Evolutionary conservation across 768 basidiomycete genomes (phyloP), one percentile per base, ranked within the genome.

Genomic region (Zangia roseola): DNA sequence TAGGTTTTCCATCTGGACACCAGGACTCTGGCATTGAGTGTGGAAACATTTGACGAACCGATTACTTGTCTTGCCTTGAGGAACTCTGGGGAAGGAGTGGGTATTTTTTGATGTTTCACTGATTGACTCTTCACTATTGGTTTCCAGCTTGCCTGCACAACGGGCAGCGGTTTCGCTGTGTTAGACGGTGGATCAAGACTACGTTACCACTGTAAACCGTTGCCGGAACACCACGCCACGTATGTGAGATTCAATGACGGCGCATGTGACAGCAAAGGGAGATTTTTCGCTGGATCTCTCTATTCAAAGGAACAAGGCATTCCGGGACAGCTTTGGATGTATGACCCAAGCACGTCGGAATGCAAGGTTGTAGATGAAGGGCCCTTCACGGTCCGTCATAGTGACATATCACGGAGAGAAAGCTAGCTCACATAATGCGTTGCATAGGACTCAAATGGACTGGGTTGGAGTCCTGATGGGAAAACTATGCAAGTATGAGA

Each of bases 201-300:
- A 21, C 67, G 64, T 30, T 80, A 84, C 63, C 62, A 88, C 51
- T 70, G 67, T 47, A 64, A 74, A 63, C 83, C 85, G 12, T 58
- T 86, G 7, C 67, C 74, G n/a, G 54, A 62, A 10, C 60, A 70
- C 20, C 69, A 78, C 31, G 56, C 58, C 10, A 63, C 69, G 3
- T 69, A 77, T 53, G 79, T 75, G 24, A 76, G 85, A 36, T 84
- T 87, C 69, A 86, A 88, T 66, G 85, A 86, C 57, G 86, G 84
- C 30, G 83, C 74, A 3, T 87, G 86, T 59, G 84, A 86, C 57
- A 74, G 69, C 49, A 69, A 74, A 55, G 85, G 85, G 6, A 76
- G 83, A 35, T 86, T 81, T 62, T 79, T 86, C 56, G 81, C 82
- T 20, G 85, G 84, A n/a, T 82, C 84, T 0, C 61, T 86, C 42